Percentiles rank a stretch among this genome's conserved stretches.
phyloP scores from a whole-genome alignment of 331 rosid species.

The Saraca asoca region DNA sequence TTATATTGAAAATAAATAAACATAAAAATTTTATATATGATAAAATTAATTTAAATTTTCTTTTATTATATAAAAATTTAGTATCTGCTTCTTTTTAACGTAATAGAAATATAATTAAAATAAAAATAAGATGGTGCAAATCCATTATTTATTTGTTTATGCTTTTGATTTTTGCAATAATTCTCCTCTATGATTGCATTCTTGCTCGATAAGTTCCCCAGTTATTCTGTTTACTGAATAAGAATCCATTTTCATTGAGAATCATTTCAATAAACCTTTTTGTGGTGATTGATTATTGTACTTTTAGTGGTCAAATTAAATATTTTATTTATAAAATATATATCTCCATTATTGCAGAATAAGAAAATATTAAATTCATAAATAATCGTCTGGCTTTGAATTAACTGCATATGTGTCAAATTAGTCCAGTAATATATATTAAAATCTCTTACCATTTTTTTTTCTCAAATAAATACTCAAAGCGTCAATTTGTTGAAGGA shows the following conservation, averaged over 20 bases:
- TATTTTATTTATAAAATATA: too few species aligned
- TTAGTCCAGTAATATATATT: background rate
- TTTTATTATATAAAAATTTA: too few species aligned
- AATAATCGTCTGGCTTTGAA: background rate
- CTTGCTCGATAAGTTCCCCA: background rate
- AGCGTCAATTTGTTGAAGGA: too few species aligned
- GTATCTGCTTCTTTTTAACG: too few species aligned
- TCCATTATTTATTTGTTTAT: background rate
- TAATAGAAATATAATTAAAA: too few species aligned
- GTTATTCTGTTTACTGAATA: background rate
- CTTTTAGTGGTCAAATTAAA: constrained; percentile 7
- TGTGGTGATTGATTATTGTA: background rate
- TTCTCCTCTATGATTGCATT: constrained; percentile 1
- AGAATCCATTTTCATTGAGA: background rate
- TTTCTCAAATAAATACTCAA: too few species aligned
- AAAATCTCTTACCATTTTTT: background rate
- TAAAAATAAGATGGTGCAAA: too few species aligned
- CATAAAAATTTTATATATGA: too few species aligned
- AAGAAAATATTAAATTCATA: background rate
- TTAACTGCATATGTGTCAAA: background rate
- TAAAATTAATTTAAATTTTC: too few species aligned
- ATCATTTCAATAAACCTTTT: background rate
- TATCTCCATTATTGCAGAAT: constrained; percentile 4
- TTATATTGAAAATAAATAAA: too few species aligned
- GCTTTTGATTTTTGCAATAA: background rate